Evolutionary conservation across 164 flowering plant genomes (phyloP).

Genomic region (Vitis vinifera): DNA sequence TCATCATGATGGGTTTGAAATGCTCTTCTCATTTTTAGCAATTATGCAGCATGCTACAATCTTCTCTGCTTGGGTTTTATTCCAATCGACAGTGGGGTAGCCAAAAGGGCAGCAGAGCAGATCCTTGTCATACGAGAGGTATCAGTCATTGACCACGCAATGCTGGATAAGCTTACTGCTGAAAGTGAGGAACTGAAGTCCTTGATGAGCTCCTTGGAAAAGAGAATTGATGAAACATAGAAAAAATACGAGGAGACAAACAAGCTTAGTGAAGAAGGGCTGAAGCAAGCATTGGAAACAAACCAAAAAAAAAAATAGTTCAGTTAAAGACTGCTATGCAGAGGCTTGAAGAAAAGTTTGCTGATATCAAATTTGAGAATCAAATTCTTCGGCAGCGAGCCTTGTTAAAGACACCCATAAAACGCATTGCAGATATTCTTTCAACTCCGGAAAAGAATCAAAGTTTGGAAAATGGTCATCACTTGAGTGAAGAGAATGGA

Average conservation of each 20-base stretch:
- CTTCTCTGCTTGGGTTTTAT: too few relatives aligned
- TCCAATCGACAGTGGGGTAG: too few relatives aligned
- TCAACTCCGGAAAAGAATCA: constrained; percentile 36
- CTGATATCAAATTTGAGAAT: constrained; percentile 77
- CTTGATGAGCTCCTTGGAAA: constrained; percentile 74
- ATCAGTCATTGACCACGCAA: constrained; percentile 63
- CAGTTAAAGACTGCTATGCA: constrained; percentile 81
- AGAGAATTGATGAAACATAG: constrained; percentile 41
- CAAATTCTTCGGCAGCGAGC: constrained; percentile 75
- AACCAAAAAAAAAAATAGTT: constrained; percentile 63
- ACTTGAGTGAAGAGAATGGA: too few relatives aligned
- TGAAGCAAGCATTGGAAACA: constrained; percentile 86
- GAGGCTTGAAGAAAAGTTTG: constrained; percentile 87
- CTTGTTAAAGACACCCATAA: constrained; percentile 49
- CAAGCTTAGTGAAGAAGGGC: constrained; percentile 26
- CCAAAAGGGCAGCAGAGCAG: too few relatives aligned
- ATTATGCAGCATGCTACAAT: too few relatives aligned
- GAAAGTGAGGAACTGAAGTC: constrained; percentile 89
- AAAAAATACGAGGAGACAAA: too few relatives aligned
- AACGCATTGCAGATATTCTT: constrained; percentile 47
- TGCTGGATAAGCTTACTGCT: constrained; percentile 60
- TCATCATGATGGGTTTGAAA: too few relatives aligned
- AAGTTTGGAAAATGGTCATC: constrained; percentile 78
- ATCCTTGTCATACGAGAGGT: too few relatives aligned
- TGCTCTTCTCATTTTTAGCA: too few relatives aligned